Conservation (phyloP, 495 filamentous ascomycete species). For the Tuber brumale region DNA sequence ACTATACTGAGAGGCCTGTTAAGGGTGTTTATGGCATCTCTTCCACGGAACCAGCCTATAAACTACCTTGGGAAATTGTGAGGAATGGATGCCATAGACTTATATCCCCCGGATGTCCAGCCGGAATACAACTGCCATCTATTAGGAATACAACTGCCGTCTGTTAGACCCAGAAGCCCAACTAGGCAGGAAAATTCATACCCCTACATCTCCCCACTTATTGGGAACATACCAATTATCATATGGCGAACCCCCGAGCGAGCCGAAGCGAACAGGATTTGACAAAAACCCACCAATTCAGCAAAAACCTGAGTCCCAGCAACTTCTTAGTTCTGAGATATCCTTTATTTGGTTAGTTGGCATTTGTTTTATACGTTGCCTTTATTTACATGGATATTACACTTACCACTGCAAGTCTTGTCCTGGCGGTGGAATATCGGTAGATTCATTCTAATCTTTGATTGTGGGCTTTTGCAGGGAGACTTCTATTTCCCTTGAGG, state of each 20-base stretch:
- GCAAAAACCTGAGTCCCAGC: conserved; percentile 60
- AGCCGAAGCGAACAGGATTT: background rate
- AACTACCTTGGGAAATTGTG: too few relatives aligned
- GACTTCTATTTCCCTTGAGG: conserved; percentile 55
- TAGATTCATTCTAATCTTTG: conserved; percentile 52
- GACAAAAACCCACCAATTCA: conserved; percentile 48
- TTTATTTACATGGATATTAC: background rate
- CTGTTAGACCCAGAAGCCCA: background rate
- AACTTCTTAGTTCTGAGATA: conserved; percentile 59
- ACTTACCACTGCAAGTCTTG: conserved; percentile 53
- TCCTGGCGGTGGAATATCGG: conserved; percentile 58
- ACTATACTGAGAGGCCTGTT: conserved; percentile 18
- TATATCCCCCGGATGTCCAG: too few relatives aligned
- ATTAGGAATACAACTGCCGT: background rate
- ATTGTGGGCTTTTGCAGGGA: conserved; percentile 56
- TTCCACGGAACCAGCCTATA: background rate
- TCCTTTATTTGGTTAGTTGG: conserved; percentile 41
- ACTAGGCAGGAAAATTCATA: background rate
- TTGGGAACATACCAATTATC: conserved; percentile 57
- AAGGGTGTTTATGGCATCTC: conserved; percentile 17
- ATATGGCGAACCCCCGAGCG: conserved; percentile 55
- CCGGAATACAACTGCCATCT: background rate
- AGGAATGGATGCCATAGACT: too few relatives aligned
- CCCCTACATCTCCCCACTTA: conserved; percentile 40
- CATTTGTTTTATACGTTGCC: background rate